phyloP scores from a whole-genome alignment of 352 stramenopile species.

The Pythium rishiriense region DNA sequence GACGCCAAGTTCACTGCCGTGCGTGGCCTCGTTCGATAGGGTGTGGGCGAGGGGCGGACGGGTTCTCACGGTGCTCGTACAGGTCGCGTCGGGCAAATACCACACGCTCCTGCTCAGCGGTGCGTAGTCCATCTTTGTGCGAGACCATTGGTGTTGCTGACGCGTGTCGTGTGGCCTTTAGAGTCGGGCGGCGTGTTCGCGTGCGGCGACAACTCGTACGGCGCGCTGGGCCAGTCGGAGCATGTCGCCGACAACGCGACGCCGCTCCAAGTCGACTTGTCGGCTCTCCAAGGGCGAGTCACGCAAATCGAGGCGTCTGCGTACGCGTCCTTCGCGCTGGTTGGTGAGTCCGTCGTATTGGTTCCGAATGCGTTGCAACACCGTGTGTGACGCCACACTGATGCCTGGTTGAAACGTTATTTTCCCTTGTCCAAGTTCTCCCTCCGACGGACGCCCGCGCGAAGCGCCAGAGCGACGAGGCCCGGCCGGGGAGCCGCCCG shows the following conservation, averaged over 20 bases:
- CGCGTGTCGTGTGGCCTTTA: constrained; percentile 22
- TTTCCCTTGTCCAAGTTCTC: constrained; percentile 18
- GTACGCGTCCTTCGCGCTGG: constrained; percentile 68
- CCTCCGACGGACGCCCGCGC: constrained; percentile 22
- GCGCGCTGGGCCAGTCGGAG: constrained; percentile 37
- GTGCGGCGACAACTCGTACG: constrained; percentile 69
- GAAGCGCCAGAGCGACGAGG: constrained; percentile 15
- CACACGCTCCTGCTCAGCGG: constrained; percentile 74
- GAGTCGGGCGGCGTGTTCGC: constrained; percentile 70
- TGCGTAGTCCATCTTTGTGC: constrained; percentile 20
- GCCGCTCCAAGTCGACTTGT: constrained; percentile 34
- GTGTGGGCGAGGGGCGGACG: not conserved
- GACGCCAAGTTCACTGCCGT: constrained; percentile 63
- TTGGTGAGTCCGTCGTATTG: constrained; percentile 39
- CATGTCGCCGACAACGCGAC: constrained; percentile 21
- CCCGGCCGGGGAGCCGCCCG: constrained; percentile 9
- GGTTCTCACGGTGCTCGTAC: not conserved
- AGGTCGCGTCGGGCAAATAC: constrained; percentile 76
- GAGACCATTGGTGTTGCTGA: not conserved
- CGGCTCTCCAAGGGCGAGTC: constrained; percentile 32
- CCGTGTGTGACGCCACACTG: not conserved
- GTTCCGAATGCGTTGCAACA: not conserved
- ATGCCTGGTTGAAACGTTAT: not conserved
- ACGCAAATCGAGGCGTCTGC: constrained; percentile 59
- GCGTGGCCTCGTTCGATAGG: not conserved